Conservation (phyloP, 2,329 filamentous ascomycete species). For the Microdochium bolleyi region DNA sequence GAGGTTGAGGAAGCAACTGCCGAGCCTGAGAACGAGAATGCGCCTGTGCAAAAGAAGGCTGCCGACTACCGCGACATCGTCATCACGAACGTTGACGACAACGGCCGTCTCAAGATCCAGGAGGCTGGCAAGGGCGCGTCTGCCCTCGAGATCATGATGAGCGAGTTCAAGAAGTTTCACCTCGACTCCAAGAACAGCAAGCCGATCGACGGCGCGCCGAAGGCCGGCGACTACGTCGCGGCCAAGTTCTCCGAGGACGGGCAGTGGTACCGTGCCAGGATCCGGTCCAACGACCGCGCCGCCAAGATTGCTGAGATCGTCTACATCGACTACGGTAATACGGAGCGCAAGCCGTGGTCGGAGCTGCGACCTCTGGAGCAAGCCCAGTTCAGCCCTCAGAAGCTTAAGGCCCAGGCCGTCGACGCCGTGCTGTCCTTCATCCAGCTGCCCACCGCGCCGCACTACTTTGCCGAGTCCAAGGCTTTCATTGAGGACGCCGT, state of each 20-base stretch:
- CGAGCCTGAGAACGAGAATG: constrained; percentile 41
- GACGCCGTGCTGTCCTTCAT: constrained; percentile 84
- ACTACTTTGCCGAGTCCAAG: constrained; percentile 79
- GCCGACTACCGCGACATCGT: constrained; percentile 88
- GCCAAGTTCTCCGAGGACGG: constrained; percentile 85
- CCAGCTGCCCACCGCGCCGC: constrained; percentile 72
- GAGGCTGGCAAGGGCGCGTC: constrained; percentile 81
- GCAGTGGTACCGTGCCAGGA: constrained; percentile 88
- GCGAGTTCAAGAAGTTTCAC: constrained; percentile 85
- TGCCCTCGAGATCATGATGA: constrained; percentile 82
- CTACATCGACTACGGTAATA: constrained; percentile 96
- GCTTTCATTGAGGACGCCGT: constrained; percentile 68
- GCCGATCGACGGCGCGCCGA: constrained; percentile 67
- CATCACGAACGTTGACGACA: constrained; percentile 81
- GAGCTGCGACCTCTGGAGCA: constrained; percentile 74
- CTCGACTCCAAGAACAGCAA: constrained; percentile 73
- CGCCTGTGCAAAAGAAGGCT: constrained; percentile 55
- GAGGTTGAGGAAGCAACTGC: constrained; percentile 45
- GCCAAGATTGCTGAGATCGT: constrained; percentile 83
- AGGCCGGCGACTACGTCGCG: constrained; percentile 84
- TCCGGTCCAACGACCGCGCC: constrained; percentile 87
- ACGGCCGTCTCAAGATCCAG: constrained; percentile 82
- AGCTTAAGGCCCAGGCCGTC: constrained; percentile 77
- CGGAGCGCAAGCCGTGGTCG: constrained; percentile 79
- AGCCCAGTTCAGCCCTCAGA: constrained; percentile 69